Evolutionary conservation across 225 moss, liverwort and hornwort species (phyloP), one percentile per base, ranked within the genome.

Genomic region (Lunularia cruciata): DNA sequence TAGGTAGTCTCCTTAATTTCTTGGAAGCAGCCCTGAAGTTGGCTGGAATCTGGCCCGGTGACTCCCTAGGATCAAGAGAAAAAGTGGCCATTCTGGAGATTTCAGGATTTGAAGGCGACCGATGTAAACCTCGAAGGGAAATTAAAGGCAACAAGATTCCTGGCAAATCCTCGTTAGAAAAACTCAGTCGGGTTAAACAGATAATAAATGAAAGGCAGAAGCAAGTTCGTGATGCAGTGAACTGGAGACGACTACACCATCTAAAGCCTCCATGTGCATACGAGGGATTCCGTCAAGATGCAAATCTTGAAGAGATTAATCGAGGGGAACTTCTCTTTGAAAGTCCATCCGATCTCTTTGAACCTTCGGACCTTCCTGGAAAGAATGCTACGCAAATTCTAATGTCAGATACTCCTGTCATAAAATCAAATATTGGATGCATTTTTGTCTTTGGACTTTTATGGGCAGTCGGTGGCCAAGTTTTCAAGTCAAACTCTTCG

Each of bases 391-490:
- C 7, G 30, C 11, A 15, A 12, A 14, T 64, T 22, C 33, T 40
- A 19, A 33, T 16, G 20, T 38, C 27, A 48, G 39, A 51, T 18
- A 36, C 60, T n/a, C 43, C 62, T 42, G 48, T 35, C n/a, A 33
- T 27, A 51, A 60, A 76, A 69, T 42, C 55, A 23, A 60, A n/a
- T n/a, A 12, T 79, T 6, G 66, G 79, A 15, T 77, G 75, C 0
- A 28, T 83, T 30, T 74, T 83, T 63, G 4, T 83, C 49, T 83
- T 83, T 45, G 79, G 76, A 43, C 58, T 83, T 55, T 71, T 79
- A n/a, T 83, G 83, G 83, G 74, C 83, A 18, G 40, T 79, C 7
- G 83, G 83, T 27, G 83, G 79, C n/a, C 69, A 65, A 55, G 67
- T 84, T 2, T 35, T 31, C 12, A 25, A 7, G 58, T 64, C 65